These are phyloP conservation scores for Penicillium olsonii DNA, from an alignment of 2,329 filamentous ascomycete genomes.

Conservation along the genomic window DNA sequence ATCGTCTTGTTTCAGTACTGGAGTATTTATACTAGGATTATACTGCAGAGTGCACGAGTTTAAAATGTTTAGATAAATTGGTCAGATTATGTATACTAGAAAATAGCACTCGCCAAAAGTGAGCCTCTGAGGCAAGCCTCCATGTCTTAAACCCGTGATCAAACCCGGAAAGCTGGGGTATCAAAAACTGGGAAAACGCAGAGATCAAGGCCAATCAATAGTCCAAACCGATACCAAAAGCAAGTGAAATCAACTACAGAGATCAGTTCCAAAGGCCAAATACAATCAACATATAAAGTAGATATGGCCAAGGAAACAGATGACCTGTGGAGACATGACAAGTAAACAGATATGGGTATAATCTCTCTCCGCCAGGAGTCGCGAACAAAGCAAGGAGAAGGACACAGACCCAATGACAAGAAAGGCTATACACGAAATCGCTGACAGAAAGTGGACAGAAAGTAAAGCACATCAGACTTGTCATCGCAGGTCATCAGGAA, in stretches of 20 bases:
- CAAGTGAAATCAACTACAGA: slow-evolving; percentile 6
- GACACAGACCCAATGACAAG: slow-evolving; percentile 11
- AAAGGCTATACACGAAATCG: slow-evolving; percentile 18
- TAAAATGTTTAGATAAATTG: neutral
- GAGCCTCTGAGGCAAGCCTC: neutral
- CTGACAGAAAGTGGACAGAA: slow-evolving; percentile 17
- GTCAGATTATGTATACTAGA: neutral
- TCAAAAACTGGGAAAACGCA: slow-evolving; percentile 10
- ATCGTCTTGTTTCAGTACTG: slow-evolving; percentile 6
- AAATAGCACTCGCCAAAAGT: slow-evolving; percentile 1
- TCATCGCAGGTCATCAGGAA: slow-evolving; percentile 38
- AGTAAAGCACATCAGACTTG: slow-evolving; percentile 24
- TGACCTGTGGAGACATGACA: slow-evolving; percentile 25
- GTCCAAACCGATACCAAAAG: slow-evolving; percentile 4
- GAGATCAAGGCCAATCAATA: neutral
- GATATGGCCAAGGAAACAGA: slow-evolving; percentile 20
- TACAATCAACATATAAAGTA: slow-evolving; percentile 7
- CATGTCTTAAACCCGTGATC: slow-evolving; percentile 6
- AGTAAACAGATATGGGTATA: slow-evolving; percentile 25
- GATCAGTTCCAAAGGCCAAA: neutral
- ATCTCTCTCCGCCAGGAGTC: slow-evolving; percentile 25
- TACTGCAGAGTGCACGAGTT: neutral
- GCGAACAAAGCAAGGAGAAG: slow-evolving; percentile 17
- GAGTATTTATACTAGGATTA: too few species aligned
- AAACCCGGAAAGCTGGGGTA: slow-evolving; percentile 9